Base-by-base conservation (phyloP, 805 yeast species). In the Saccharomycopsis schoenii region DNA sequence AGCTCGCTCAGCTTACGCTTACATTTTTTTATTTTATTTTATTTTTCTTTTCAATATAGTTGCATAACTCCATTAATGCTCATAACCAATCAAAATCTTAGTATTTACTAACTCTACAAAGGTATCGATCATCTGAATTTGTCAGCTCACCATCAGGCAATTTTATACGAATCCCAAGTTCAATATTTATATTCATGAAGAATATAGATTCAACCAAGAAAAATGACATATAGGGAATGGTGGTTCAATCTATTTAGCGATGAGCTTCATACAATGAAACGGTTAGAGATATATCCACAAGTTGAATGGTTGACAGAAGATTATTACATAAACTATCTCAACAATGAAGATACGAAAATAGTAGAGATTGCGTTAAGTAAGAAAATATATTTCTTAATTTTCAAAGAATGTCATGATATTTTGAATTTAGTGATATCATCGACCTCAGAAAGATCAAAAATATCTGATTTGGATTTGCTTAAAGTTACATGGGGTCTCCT, bases 401-500 rank as follows among this genome's bases (percentile, higher is more conserved):
- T 60, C 56, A 60, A 57, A 36, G 57, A 60, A 42, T 51, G 56
- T 36, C 62, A 57, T 51, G 52, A 47, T 8, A 47, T 24, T 21
- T 47, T 47, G 2, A 47, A 47, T 21, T 11, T n/a, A 21, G 52
- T 24, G 4, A 21, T 47, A 19, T 21, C 15, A 1, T 11, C 34
- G 21, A 6, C 17, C 4, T 11, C 14, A 21, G 52, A 37, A 19
- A 37, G 19, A 37, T 55, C 43, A 39, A 55, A 29, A 2, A 19
- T 52, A 52, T 15, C 34, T 10, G 43, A 55, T 36, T 40, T 41
- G 5, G 37, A 47, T 12, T 47, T 47, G 34, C 24, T 47, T 21
- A 21, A 41, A 36, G 61, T 68, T 1, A 66, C 72, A 2, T 40
- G 68, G 11, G 73, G 70, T 0, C 55, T 70, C 2, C 61, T 73